Evolutionary conservation across 371 early-diverging fungal genomes (phyloP).

Genomic region (Syncephalastrum racemosum): DNA sequence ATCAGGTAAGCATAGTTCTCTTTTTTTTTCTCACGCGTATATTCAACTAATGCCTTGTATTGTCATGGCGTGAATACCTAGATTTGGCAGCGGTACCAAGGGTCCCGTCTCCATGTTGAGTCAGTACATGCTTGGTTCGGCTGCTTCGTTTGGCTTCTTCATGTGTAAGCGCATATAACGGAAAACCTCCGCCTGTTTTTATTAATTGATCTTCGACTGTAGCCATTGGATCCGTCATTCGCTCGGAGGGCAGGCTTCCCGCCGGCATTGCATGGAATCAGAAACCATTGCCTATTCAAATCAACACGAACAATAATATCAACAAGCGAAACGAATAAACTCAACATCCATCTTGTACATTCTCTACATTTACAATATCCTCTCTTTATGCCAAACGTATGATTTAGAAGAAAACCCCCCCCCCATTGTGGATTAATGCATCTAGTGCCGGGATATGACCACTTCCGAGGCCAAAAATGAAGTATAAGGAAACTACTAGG

Average conservation of each 20-base stretch:
- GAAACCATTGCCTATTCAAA: slow-evolving; percentile 22
- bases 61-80: slow-evolving; percentile 6
- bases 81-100: slow-evolving; percentile 46
- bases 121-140: slow-evolving; percentile 54
- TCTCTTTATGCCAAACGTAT: too few relatives aligned
- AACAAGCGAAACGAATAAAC: too few relatives aligned
- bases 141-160: slow-evolving; percentile 57
- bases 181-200: background rate
- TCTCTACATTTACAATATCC: too few relatives aligned
- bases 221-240: slow-evolving; percentile 80
- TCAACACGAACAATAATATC: slow-evolving; percentile 1
- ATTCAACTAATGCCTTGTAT: background rate
- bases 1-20: slow-evolving; percentile 52
- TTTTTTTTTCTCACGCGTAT: too few relatives aligned
- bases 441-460: too few relatives aligned
- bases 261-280: slow-evolving; percentile 19
- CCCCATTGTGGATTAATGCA: too few relatives aligned
- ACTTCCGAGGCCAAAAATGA: too few relatives aligned
- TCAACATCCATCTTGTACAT: too few relatives aligned
- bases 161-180: slow-evolving; percentile 36
- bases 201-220: slow-evolving; percentile 35
- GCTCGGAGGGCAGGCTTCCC: slow-evolving; percentile 54
- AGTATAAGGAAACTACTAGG: too few relatives aligned
- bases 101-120: slow-evolving; percentile 47
- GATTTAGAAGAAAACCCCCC: too few relatives aligned